These are phyloP conservation scores for Mucor piriformis DNA, from an alignment of 371 early-diverging fungal genomes.

Conservation along the genomic window DNA sequence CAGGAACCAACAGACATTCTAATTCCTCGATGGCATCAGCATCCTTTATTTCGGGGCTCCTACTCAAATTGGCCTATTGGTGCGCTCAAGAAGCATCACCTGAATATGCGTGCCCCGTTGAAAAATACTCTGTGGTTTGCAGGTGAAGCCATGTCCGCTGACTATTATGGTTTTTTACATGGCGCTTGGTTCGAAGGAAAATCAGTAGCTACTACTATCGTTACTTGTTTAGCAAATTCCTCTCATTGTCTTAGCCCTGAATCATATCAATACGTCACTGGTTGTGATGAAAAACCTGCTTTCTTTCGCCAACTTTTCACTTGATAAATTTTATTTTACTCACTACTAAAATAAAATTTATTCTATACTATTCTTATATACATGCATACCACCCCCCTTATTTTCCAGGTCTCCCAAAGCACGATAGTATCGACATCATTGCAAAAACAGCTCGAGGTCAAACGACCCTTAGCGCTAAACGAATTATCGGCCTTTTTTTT, in stretches of 20 bases:
- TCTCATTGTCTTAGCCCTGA: constrained; percentile 23
- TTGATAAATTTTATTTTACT: too few relatives aligned
- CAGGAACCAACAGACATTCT: constrained; percentile 34
- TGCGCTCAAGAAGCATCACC: constrained; percentile 33
- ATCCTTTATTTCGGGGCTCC: constrained; percentile 51
- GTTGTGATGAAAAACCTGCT: constrained; percentile 27
- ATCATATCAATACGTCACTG: constrained; percentile 28
- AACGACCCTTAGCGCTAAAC: too few relatives aligned
- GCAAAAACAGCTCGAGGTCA: too few relatives aligned
- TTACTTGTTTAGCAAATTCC: constrained; percentile 19
- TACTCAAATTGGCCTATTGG: constrained; percentile 56
- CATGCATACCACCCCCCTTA: too few relatives aligned
- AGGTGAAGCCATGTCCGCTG: constrained; percentile 47
- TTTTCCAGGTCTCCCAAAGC: too few relatives aligned
- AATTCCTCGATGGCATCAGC: constrained; percentile 47
- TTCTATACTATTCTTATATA: too few relatives aligned
- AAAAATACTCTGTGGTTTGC: constrained; percentile 44
- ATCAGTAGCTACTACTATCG: constrained; percentile 24
- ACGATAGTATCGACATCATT: too few relatives aligned
- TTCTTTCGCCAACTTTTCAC: constrained; percentile 15
- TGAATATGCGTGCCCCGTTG: constrained; percentile 45
- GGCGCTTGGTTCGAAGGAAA: constrained; percentile 51
- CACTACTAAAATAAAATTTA: not conserved
- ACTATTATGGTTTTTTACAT: constrained; percentile 50
- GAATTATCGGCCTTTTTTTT: too few relatives aligned